Base-by-base conservation (phyloP, 805 yeast species). In the Yarrowia sp. region DNA sequence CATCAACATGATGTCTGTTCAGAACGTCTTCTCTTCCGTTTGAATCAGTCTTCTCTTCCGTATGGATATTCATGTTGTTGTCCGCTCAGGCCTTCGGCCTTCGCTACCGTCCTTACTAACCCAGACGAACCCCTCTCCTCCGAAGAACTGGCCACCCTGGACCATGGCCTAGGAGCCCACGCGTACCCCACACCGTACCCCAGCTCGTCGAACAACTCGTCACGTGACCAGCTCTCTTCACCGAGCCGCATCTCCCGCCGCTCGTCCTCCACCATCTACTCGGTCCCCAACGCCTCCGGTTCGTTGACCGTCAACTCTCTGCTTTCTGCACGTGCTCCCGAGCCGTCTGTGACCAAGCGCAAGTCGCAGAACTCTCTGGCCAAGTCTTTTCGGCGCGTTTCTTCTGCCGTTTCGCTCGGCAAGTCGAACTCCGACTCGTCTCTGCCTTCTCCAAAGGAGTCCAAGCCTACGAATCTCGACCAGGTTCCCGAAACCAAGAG, bases 91-190 rank as follows among this genome's bases (percentile, higher is more conserved):
- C 10, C 29, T 27, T 27, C 29, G 8, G 5, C n/a, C 29, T 4
- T 9, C 56, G 12, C 31, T 16, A 6, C 19, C 19, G 9, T 24
- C n/a, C 16, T n/a, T n/a, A n/a, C 60, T 55, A 55, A 55, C 61
- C 4, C 61, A 55, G 61, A 55, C 61, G 61, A 55, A 38, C 61
- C 61, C 6, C 47, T 55, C 13, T 38, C 47, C 18, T 38, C 38
- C 32, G 61, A 55, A 55, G 61, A 55, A 24, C 47, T 39, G 35
- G 61, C 61, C 8, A 55, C 61, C 7, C 47, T 55, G 36, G 61
- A 55, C 47, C 61, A 55, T 35, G 42, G 42, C 16, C 58, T 51
- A 51, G 58, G 58, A 51, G 42, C 58, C 13, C 58, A 55, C 61
- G 47, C 46, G 10, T 55, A 38, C 16, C 61, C 61, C 29, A 19